Percentiles rank a stretch among this genome's conserved stretches.
Conservation (phyloP, 2,329 filamentous ascomycete species). For the Monilinia polystroma region DNA sequence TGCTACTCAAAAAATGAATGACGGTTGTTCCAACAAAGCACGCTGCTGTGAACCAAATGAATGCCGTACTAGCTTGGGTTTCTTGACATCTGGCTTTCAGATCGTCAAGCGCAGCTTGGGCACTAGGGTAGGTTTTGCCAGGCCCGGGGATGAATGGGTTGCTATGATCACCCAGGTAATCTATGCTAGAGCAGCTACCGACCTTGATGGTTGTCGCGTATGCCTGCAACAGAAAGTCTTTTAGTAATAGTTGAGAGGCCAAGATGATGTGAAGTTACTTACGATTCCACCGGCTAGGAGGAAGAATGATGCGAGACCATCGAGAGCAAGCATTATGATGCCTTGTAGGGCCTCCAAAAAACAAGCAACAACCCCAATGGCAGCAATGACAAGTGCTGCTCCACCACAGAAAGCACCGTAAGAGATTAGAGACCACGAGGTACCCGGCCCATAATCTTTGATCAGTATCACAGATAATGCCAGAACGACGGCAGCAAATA, state of each 20-base stretch:
- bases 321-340: conserved; percentile 31
- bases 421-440: conserved; percentile 28
- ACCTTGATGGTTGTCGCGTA: conserved; percentile 32
- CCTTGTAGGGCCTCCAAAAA: conserved; percentile 35
- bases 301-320: conserved; percentile 34
- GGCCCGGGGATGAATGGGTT: conserved; percentile 24
- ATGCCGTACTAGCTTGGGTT: conserved; percentile 70
- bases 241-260: background rate
- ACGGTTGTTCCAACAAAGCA: conserved; percentile 57
- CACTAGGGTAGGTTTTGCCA: conserved; percentile 16
- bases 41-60: conserved; percentile 75
- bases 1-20: conserved; percentile 42
- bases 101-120: background rate
- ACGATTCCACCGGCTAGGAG: conserved; percentile 36
- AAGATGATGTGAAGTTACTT: conserved; percentile 20
- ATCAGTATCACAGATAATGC: conserved; percentile 34
- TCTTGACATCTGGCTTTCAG: conserved; percentile 59
- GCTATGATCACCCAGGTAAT: conserved; percentile 22
- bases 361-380: conserved; percentile 29
- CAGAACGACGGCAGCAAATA: conserved; percentile 34
- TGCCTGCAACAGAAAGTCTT: conserved; percentile 26
- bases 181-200: conserved; percentile 29
- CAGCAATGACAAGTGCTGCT: conserved; percentile 29
- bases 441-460: conserved; percentile 30
- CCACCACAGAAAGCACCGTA: conserved; percentile 38